These are phyloP conservation scores for Penicillium fimorum DNA, from an alignment of 495 filamentous ascomycete genomes.

Conservation along the genomic window DNA sequence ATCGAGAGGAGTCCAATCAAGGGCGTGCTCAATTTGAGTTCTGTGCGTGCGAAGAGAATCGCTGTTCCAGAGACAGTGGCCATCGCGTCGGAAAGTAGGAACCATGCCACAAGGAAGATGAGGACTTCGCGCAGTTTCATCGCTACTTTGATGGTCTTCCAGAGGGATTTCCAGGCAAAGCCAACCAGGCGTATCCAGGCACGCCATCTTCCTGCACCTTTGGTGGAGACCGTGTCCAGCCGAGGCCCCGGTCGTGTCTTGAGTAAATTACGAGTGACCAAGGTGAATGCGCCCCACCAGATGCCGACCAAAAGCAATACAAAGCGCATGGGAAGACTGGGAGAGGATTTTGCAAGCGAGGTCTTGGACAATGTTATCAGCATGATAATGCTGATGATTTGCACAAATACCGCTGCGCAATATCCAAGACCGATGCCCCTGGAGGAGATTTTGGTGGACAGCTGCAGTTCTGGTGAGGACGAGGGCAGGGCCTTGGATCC, in stretches of 20 bases:
- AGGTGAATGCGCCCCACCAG: conserved; percentile 88
- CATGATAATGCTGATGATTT: conserved; percentile 70
- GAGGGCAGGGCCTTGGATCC: conserved; percentile 4
- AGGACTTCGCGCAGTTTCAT: conserved; percentile 72
- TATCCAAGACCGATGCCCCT: conserved; percentile 81
- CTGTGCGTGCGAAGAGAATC: conserved; percentile 88
- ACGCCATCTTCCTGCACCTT: conserved; percentile 27
- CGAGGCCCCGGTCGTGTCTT: conserved; percentile 80
- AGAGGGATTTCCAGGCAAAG: conserved; percentile 79
- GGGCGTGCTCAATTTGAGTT: conserved; percentile 74
- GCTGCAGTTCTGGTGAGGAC: conserved; percentile 63
- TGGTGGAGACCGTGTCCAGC: conserved; percentile 36
- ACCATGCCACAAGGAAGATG: conserved; percentile 84
- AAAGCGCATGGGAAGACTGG: conserved; percentile 58
- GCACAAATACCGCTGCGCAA: conserved; percentile 70
- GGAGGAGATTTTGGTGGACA: conserved; percentile 78
- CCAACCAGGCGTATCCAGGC: conserved; percentile 55
- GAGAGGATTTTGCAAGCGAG: conserved; percentile 39
- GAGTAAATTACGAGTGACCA: conserved; percentile 79
- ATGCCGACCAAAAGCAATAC: conserved; percentile 76
- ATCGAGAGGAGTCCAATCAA: conserved; percentile 79
- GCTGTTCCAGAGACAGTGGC: conserved; percentile 88
- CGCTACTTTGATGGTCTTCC: conserved; percentile 71
- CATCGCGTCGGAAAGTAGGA: conserved; percentile 82
- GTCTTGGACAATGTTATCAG: conserved; percentile 64